These are phyloP conservation scores for Aspergillus bombycis DNA, from an alignment of 2,329 filamentous ascomycete species.

Conservation along the genomic window DNA sequence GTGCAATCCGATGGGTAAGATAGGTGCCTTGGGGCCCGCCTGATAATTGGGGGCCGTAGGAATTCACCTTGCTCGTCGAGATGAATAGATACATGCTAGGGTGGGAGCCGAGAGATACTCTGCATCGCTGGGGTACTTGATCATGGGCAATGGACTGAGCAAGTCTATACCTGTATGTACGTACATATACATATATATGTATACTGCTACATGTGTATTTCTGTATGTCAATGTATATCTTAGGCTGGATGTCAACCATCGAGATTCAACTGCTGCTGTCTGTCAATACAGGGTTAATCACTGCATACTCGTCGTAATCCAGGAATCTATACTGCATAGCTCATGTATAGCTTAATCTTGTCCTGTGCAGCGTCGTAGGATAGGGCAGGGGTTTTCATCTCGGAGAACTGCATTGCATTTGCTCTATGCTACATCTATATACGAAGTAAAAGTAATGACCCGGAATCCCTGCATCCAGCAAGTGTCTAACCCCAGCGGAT, in stretches of 20 bases:
- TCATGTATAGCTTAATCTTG: conserved; percentile 1
- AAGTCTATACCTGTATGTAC: background rate
- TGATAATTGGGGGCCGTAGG: background rate
- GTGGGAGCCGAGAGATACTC: background rate
- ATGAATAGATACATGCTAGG: background rate
- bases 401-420: background rate
- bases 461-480: background rate
- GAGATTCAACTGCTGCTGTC: background rate
- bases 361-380: background rate
- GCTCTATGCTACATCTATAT: background rate
- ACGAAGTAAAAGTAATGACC: background rate
- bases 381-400: background rate
- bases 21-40: background rate
- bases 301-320: background rate
- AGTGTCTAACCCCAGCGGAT: background rate
- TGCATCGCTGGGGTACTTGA: background rate
- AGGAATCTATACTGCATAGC: background rate
- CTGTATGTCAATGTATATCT: background rate
- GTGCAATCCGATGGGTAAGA: background rate
- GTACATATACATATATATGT: background rate
- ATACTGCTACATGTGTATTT: background rate
- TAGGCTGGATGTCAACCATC: background rate
- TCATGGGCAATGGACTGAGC: background rate
- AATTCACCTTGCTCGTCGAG: background rate
- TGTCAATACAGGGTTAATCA: background rate